phyloP scores from a whole-genome alignment of 371 early-diverging fungal genomes.

The Mortierella sp. region DNA sequence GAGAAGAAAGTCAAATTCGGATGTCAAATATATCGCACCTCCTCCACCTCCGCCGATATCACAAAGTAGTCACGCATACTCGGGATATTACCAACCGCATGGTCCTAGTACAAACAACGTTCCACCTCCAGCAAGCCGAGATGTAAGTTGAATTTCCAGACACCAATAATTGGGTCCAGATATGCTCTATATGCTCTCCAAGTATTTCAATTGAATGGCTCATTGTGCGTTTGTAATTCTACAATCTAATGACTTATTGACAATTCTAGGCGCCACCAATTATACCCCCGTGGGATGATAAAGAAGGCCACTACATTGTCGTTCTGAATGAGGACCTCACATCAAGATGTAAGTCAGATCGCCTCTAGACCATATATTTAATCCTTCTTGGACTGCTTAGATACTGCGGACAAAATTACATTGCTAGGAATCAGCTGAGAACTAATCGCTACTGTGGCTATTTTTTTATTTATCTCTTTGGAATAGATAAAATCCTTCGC shows the following conservation, averaged over 20 bases:
- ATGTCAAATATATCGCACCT: constrained; percentile 27
- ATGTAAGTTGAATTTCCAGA: constrained; percentile 21
- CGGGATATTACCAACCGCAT: constrained; percentile 3
- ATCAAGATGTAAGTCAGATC: constrained; percentile 69
- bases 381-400: background rate
- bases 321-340: constrained; percentile 81
- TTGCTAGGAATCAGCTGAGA: background rate
- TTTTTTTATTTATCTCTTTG: background rate
- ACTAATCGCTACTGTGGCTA: background rate
- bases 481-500: constrained; percentile 80
- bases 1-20: constrained; percentile 26
- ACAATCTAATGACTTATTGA: no score
- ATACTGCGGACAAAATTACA: background rate
- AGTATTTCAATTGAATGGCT: no score
- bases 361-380: background rate
- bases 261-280: constrained; percentile 15
- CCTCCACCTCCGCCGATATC: constrained; percentile 11
- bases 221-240: no score
- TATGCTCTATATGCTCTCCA: background rate
- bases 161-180: background rate
- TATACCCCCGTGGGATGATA: constrained; percentile 79
- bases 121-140: constrained; percentile 13
- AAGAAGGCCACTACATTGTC: constrained; percentile 93
- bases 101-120: background rate
- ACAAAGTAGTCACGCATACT: background rate